phyloP scores from a whole-genome alignment of 1,139 yeast species.

The Yamadazyma spencermartinsiae region DNA sequence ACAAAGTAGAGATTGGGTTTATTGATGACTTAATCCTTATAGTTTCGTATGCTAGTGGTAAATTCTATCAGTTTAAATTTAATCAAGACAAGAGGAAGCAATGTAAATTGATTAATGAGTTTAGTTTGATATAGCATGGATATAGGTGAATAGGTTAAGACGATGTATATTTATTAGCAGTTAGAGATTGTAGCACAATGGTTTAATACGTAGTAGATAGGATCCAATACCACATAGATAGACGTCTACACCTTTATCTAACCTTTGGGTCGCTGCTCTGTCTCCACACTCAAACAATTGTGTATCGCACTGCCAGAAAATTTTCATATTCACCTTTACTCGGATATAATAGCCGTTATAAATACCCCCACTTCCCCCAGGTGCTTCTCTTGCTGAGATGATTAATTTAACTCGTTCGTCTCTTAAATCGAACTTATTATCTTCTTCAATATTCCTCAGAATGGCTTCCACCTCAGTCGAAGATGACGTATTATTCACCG shows the following conservation, averaged over 20 bases:
- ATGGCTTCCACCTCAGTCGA: constrained; percentile 1
- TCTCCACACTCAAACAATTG: too few species aligned
- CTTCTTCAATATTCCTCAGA: not conserved
- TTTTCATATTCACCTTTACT: constrained; percentile 1
- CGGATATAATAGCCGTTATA: not conserved
- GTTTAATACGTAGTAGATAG: too few species aligned
- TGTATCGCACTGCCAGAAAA: too few species aligned
- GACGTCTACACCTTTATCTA: too few species aligned
- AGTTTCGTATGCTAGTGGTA: constrained; percentile 43
- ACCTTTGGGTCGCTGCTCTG: too few species aligned
- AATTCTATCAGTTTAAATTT: constrained; percentile 41
- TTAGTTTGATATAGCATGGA: constrained; percentile 2
- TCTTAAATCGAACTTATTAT: too few species aligned
- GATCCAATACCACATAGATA: too few species aligned
- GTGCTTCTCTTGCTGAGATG: not conserved
- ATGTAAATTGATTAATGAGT: constrained; percentile 31
- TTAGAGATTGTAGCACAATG: too few species aligned
- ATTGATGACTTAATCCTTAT: constrained; percentile 32
- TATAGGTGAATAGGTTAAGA: too few species aligned
- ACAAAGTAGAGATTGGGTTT: constrained; percentile 42
- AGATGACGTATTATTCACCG: constrained; percentile 60
- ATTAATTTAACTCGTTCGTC: too few species aligned
- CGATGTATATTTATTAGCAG: too few species aligned
- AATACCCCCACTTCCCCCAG: constrained; percentile 2
- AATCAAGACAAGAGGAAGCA: constrained; percentile 29